These are phyloP conservation scores for Lichenothelia convexa DNA, from an alignment of 495 filamentous ascomycete genomes.

Conservation along the genomic window DNA sequence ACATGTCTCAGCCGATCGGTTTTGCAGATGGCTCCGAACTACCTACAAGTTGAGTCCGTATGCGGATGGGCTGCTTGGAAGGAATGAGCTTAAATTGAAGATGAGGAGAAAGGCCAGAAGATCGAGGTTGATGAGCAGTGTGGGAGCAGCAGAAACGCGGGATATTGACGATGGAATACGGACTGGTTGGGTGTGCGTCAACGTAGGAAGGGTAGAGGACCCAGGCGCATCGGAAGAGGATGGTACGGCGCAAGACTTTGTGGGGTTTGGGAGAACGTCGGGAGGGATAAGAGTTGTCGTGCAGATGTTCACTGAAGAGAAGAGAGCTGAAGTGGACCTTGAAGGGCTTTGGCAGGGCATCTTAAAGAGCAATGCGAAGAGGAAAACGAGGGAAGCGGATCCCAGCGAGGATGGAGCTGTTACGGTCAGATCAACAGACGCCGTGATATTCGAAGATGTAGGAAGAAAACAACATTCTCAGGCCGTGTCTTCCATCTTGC, in stretches of 20 bases:
- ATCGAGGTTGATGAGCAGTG: constrained; percentile 50
- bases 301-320: constrained; percentile 76
- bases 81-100: constrained; percentile 80
- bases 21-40: constrained; percentile 70
- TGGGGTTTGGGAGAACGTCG: constrained; percentile 52
- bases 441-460: no score
- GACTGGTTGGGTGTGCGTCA: constrained; percentile 92
- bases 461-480: no score
- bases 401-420: no score
- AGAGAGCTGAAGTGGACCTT: constrained; percentile 65
- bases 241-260: constrained; percentile 28
- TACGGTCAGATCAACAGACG: no score
- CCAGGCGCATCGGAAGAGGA: constrained; percentile 7
- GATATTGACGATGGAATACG: constrained; percentile 61
- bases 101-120: constrained; percentile 61
- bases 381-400: background rate
- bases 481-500: no score
- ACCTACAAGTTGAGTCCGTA: constrained; percentile 49
- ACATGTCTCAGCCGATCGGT: constrained; percentile 75
- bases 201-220: constrained; percentile 49
- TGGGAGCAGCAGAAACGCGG: constrained; percentile 31
- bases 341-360: constrained; percentile 58
- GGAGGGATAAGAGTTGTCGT: constrained; percentile 53
- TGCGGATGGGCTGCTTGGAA: constrained; percentile 75
- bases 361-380: constrained; percentile 19